Conservation (phyloP, 2,329 filamentous ascomycete genomes). For the Colletotrichum sp. region DNA sequence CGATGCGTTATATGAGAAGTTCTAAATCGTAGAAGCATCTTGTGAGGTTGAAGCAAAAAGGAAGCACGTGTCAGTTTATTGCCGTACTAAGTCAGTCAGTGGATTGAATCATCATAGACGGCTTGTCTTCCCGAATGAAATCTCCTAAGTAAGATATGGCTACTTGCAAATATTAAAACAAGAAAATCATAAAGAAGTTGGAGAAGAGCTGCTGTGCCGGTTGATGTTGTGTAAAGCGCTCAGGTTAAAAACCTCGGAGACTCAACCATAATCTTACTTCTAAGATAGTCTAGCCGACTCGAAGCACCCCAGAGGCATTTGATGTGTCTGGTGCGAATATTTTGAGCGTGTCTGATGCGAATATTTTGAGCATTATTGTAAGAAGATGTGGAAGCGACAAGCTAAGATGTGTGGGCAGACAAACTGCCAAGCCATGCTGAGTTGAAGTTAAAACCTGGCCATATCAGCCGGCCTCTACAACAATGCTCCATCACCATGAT, state of each 20-base stretch:
- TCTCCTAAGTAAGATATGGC: too few species aligned
- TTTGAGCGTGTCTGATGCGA: too few species aligned
- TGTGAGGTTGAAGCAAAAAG: neutral
- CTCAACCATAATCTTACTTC: accelerated
- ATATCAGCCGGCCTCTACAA: neutral
- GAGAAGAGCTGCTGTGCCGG: too few species aligned
- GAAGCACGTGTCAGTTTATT: neutral
- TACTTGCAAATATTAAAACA: too few species aligned
- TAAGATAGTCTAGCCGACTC: too few species aligned
- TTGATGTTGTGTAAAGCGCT: too few species aligned
- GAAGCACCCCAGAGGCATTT: too few species aligned
- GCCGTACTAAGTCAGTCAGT: neutral
- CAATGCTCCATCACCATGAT: neutral
- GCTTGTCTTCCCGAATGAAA: neutral
- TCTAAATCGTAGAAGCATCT: accelerated
- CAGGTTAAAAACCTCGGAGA: too few species aligned
- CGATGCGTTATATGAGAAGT: neutral
- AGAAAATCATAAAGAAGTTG: too few species aligned
- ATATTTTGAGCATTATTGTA: too few species aligned
- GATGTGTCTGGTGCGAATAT: too few species aligned
- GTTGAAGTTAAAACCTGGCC: neutral
- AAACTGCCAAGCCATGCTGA: neutral
- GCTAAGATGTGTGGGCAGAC: neutral
- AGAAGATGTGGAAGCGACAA: neutral
- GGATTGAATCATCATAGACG: neutral